Percentiles rank a stretch among this genome's conserved stretches.
Evolutionary conservation across 2,329 filamentous ascomycete genomes (phyloP).

Genomic region (Apiospora phragmitis): DNA sequence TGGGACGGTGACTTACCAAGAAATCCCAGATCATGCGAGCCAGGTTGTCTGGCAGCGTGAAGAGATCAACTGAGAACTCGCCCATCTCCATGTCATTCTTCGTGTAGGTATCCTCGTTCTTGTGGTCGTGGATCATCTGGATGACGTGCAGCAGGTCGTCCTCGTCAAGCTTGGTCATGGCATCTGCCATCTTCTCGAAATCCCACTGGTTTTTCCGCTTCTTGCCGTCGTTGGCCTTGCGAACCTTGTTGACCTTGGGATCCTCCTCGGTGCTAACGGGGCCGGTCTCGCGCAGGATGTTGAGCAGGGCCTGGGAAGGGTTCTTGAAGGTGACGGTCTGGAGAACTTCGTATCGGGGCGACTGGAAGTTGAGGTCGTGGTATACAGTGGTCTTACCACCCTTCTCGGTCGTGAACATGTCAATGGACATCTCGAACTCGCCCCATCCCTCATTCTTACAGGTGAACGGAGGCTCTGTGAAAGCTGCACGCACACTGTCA

Average conservation of each 20-base stretch:
- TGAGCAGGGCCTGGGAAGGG: conserved; percentile 82
- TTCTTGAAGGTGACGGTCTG: conserved; percentile 89
- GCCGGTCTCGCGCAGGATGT: conserved; percentile 78
- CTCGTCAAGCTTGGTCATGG: conserved; percentile 79
- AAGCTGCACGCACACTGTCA: conserved; percentile 49
- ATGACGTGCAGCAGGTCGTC: conserved; percentile 94
- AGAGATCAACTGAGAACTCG: conserved; percentile 97
- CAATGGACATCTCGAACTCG: conserved; percentile 93
- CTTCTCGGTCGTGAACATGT: conserved; percentile 82
- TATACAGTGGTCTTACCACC: conserved; percentile 74
- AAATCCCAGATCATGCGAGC: conserved; percentile 97
- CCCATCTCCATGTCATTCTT: conserved; percentile 97
- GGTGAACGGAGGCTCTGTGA: conserved; percentile 82
- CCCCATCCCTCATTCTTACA: conserved; percentile 97
- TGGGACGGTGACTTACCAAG: conserved; percentile 40
- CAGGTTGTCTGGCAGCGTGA: conserved; percentile 88
- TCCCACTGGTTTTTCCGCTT: conserved; percentile 77
- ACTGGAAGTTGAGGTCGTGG: conserved; percentile 91
- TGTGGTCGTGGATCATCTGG: conserved; percentile 97
- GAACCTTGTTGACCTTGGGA: conserved; percentile 63
- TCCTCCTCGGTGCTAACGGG: conserved; percentile 77
- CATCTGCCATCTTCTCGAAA: conserved; percentile 96
- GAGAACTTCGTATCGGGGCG: conserved; percentile 77
- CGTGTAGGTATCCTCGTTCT: conserved; percentile 89
- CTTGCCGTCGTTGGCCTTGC: conserved; percentile 60